Evolutionary conservation across 257 asterid species (phyloP).

Genomic region (Solanum gandarillasii): DNA sequence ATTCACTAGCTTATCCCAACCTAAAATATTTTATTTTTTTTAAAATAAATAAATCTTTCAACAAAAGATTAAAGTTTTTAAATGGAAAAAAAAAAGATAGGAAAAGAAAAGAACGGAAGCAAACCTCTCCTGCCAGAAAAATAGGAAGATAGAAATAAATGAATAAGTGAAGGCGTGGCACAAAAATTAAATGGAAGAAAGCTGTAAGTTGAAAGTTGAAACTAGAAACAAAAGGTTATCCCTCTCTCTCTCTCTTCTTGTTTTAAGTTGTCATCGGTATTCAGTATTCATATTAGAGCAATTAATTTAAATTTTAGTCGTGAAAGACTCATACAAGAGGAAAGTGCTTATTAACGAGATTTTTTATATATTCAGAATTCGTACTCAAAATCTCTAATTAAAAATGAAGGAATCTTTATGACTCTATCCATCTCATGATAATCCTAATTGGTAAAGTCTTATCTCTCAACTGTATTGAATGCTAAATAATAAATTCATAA

Average conservation of each 20-base stretch:
- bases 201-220: not conserved
- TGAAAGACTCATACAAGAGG: accelerated
- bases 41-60: no score
- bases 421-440: not conserved
- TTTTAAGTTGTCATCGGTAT: accelerated
- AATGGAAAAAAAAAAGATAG: not conserved
- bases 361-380: accelerated
- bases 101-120: not conserved
- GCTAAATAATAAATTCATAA: slow-evolving; percentile 33
- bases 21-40: not conserved
- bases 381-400: accelerated
- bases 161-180: slow-evolving; percentile 24
- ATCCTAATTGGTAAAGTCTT: not conserved
- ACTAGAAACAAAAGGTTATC: not conserved
- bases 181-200: not conserved
- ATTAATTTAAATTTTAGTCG: not conserved
- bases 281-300: accelerated
- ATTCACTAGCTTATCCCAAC: not conserved
- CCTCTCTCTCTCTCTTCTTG: not conserved
- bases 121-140: slow-evolving; percentile 5
- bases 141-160: not conserved
- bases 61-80: not conserved
- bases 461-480: not conserved
- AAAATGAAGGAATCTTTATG: accelerated
- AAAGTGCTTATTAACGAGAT: accelerated